Base-by-base conservation (phyloP, 345 rosid genomes). In the Dipteronia dyeriana region DNA sequence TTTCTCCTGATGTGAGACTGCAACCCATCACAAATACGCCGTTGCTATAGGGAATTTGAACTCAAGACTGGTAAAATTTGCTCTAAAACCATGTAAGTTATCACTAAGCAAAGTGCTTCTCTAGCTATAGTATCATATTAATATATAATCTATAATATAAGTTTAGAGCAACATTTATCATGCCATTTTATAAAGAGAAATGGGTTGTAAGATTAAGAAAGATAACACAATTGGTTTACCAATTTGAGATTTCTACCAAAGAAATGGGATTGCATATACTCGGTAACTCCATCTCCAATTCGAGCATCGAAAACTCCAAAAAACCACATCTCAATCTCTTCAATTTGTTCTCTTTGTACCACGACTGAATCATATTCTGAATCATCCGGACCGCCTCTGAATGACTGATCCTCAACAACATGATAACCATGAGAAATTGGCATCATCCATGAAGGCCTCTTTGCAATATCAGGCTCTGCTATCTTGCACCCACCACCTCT, bases 341-440 rank as follows among this genome's bases (percentile, higher is more conserved):
- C 84, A 51, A 86, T 77, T 69, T 87, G 89, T 82, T 91, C 92
- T 78, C 92, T 88, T 47, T 91, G 93, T 9, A 91, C 83, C 57
- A 89, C 82, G 54, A 89, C 85, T 0, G 84, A 81, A 74, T 84
- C 93, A 1, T 38, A 54, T 31, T 80, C 86, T 0, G 82, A 63
- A 17, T 68, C 84, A 59, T 51, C 71, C 2, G 38, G 73, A 54
- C 23, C 70, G 34, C 74, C 73, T 34, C 71, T 78, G 25, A 60
- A 75, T 5, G 80, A 56, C 19, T 78, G 83, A 64, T 87, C 84
- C 65, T 82, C 86, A 7, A 87, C 75, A 20, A 87, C 88, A 82
- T 85, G 90, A 68, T 67, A 88, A 25, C 97, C 97, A 75, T 93
- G 92, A 20, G 94, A 85, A 75, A 86, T 70, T 51, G 90, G 90